phyloP scores from a whole-genome alignment of 192 early-diverging fungal species.

The Coemansia sp. region DNA sequence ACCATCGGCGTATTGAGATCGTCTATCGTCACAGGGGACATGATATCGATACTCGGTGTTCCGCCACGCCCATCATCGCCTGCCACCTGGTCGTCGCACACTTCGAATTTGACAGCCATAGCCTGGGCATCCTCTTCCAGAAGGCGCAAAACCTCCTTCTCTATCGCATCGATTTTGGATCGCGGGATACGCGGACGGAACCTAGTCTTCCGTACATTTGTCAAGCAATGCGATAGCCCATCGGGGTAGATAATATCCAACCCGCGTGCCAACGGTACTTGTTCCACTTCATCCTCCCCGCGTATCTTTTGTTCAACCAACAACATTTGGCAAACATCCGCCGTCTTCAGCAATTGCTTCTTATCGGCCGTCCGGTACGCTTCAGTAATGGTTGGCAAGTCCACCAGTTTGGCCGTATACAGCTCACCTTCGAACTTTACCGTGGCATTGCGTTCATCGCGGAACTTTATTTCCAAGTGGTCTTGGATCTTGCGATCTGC shows the following conservation, averaged over 20 bases:
- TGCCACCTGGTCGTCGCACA: constrained; percentile 21
- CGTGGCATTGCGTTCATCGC: constrained; percentile 39
- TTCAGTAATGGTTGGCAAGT: constrained; percentile 48
- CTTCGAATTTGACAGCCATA: constrained; percentile 40
- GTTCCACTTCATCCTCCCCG: constrained; percentile 5
- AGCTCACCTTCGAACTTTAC: constrained; percentile 23
- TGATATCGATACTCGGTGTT: constrained; percentile 43
- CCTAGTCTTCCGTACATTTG: constrained; percentile 27
- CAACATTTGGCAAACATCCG: constrained; percentile 53
- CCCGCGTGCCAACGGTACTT: constrained; percentile 24
- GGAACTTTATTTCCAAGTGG: constrained; percentile 36
- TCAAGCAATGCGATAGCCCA: constrained; percentile 32
- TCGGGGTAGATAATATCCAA: constrained; percentile 34
- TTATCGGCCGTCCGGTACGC: constrained; percentile 42
- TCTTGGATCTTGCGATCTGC: constrained; percentile 41
- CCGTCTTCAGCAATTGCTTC: constrained; percentile 49
- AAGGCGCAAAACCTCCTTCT: constrained; percentile 39
- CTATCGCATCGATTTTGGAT: constrained; percentile 33
- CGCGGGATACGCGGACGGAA: constrained; percentile 36
- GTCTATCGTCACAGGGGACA: constrained; percentile 47
- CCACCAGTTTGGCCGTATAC: constrained; percentile 33
- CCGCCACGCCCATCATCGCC: constrained; percentile 30
- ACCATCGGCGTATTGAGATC: constrained; percentile 44
- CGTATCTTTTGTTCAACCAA: constrained; percentile 19
- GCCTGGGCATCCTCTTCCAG: constrained; percentile 49